Base-by-base conservation (phyloP, 768 basidiomycete genomes). In the Daedalea quercina region DNA sequence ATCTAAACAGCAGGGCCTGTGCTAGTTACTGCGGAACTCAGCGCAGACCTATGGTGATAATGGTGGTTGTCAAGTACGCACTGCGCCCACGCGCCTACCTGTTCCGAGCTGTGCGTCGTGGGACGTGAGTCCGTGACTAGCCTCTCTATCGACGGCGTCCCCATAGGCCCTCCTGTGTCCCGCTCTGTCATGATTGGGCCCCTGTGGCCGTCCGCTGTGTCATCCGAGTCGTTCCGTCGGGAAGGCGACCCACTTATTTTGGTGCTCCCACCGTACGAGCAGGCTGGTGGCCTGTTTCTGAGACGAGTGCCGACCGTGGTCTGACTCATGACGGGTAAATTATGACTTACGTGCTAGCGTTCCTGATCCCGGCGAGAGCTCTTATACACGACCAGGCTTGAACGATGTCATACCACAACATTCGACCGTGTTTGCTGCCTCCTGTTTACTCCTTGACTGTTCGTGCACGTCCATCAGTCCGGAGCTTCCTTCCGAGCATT, bases 181-280 rank as follows among this genome's bases (percentile, higher is more conserved):
- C 44, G 44, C 19, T 20, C 44, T 7, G 44, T 45, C 44, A 28
- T 45, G 44, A 19, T 7, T 49, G 24, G 9, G 9, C 44, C 22
- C 24, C 15, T 26, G 8, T 25, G n/a, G 9, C 46, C 9, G 3
- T 31, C 48, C 48, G 48, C 35, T 37, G 34, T 25, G 25, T 43
- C 50, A 42, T 51, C 24, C 41, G 46, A n/a, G 37, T 17, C 37
- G 25, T 50, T 43, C 50, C 50, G 50, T 42, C 50, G 50, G 50
- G 50, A 51, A 51, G 50, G 50, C 50, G 50, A 22, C 7, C 50
- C 41, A 51, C 50, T 44, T 51, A 41, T 51, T 51, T 51, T 51
- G 26, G 40, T 43, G 37, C 9, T 42, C 24, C 50, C 50, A 51
- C 41, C 22, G 40, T 20, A 17, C 50, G 40, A 43, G 40, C 40